Evolutionary conservation across 2,329 filamentous ascomycete genomes (phyloP).

Genomic region (Fusarium sp.): DNA sequence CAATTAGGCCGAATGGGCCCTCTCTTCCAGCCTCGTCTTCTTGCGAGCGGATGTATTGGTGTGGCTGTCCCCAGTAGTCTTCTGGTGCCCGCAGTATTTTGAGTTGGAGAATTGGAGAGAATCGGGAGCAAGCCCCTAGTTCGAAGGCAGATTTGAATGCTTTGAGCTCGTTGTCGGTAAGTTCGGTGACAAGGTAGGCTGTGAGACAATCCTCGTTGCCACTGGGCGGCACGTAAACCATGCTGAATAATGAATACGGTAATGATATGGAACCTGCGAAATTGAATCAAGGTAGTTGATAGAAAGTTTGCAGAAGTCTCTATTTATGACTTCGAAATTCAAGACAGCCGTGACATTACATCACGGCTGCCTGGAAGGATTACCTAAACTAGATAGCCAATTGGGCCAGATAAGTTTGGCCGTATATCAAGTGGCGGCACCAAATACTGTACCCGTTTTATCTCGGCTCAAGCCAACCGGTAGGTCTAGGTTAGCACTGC

Average conservation of each 20-base stretch:
- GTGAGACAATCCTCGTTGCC: not conserved
- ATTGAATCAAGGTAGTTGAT: too few species aligned
- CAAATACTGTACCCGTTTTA: too few species aligned
- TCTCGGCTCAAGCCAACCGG: too few species aligned
- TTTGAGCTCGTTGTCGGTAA: not conserved
- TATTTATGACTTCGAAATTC: too few species aligned
- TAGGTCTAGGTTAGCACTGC: too few species aligned
- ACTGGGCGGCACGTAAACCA: not conserved
- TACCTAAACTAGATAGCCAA: too few species aligned
- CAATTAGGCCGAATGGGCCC: not conserved
- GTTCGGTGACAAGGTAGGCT: not conserved
- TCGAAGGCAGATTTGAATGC: constrained; percentile 3
- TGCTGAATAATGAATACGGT: not conserved
- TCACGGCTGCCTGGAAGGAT: too few species aligned
- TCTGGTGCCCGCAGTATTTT: not conserved
- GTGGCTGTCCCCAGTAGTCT: not conserved
- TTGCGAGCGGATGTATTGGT: not conserved
- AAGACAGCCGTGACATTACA: too few species aligned
- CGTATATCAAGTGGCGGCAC: too few species aligned
- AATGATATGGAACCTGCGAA: not conserved
- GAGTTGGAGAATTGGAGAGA: not conserved
- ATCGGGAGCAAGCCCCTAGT: constrained; percentile 2
- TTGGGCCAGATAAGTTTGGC: too few species aligned
- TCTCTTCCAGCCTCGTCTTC: constrained; percentile 12
- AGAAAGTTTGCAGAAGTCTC: too few species aligned